These are phyloP conservation scores for Mesotaenium endlicherianum DNA, from an alignment of 139 green algal species.

Conservation along the genomic window DNA sequence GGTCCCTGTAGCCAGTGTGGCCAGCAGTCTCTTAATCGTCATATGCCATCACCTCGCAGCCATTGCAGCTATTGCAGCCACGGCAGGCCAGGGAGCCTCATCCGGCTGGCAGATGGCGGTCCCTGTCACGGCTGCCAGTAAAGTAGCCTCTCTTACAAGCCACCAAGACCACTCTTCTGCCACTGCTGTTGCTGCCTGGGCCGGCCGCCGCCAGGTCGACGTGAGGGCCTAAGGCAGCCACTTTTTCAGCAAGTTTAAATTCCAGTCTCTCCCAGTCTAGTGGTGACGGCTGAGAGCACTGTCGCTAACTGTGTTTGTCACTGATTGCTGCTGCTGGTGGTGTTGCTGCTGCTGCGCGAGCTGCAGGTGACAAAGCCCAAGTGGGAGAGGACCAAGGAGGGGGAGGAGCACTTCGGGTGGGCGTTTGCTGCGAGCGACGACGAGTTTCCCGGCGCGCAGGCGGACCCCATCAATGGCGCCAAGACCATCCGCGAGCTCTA, in stretches of 20 bases:
- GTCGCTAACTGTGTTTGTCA: not conserved
- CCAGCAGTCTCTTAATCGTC: no score
- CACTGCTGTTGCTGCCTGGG: no score
- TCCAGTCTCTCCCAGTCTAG: not conserved
- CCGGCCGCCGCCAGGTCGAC: no score
- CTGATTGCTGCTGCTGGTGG: not conserved
- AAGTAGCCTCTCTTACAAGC: no score
- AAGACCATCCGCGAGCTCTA: slow-evolving; percentile 55
- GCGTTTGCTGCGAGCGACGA: slow-evolving; percentile 57
- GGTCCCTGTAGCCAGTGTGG: no score
- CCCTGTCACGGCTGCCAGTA: no score
- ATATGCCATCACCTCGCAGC: no score
- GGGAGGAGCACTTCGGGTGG: slow-evolving; percentile 77
- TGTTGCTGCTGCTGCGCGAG: not conserved
- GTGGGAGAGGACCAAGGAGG: slow-evolving; percentile 37
- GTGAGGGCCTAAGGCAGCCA: no score
- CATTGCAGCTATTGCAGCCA: no score
- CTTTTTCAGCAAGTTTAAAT: not conserved
- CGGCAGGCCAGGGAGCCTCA: no score
- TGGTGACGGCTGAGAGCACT: not conserved
- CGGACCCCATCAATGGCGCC: slow-evolving; percentile 47
- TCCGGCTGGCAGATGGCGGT: no score
- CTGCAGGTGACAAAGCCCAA: slow-evolving; percentile 11
- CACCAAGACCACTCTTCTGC: no score
- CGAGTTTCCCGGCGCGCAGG: slow-evolving; percentile 14